Base-by-base conservation (phyloP, 257 asterid species). In the Jaltomata sinuosa region DNA sequence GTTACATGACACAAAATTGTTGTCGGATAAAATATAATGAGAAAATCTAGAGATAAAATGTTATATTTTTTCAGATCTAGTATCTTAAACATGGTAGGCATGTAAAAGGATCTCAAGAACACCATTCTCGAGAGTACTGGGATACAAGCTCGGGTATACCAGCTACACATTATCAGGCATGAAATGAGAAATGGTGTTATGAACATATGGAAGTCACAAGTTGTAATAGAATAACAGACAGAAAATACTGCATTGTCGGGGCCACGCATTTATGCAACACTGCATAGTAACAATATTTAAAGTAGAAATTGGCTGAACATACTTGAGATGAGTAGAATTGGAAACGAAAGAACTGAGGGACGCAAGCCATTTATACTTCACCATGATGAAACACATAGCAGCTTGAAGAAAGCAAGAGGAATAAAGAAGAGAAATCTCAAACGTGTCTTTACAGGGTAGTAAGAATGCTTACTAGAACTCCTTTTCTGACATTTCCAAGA, bases 401-500 rank as follows among this genome's bases (percentile, higher is more conserved):
- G 12, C 61, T 82, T 55, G 6, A 64, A 40, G 31, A 50, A 21
- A 34, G 34, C 65, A 53, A 83, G 18, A 50, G 72, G 16, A 72
- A 54, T 52, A 38, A 76, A 83, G 31, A 34, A 82, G 45, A 47
- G 16, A 84, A 11, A 83, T n/a, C 62, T 71, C 36, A 82, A 34
- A 22, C 9, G 19, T 31, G 53, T 32, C 55, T 49, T 31, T 31
- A 36, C 11, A 27, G 42, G 38, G 52, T 57, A 54, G 55, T 18
- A 67, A 45, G 42, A 65, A 15, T 19, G 76, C 27, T 27, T 93
- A 96, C 99, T 93, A 97, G 88, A 64, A 94, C 99, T 91, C 99
- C 99, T 91, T 97, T 97, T 84, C 99, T 93, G 90, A 97, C 98
- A 88, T 97, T 95, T 87, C 98, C 99, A 62, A 95, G 98, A 85